phyloP scores from a whole-genome alignment of 225 moss, liverwort and hornwort species.

The Rhytidiadelphus loreus region DNA sequence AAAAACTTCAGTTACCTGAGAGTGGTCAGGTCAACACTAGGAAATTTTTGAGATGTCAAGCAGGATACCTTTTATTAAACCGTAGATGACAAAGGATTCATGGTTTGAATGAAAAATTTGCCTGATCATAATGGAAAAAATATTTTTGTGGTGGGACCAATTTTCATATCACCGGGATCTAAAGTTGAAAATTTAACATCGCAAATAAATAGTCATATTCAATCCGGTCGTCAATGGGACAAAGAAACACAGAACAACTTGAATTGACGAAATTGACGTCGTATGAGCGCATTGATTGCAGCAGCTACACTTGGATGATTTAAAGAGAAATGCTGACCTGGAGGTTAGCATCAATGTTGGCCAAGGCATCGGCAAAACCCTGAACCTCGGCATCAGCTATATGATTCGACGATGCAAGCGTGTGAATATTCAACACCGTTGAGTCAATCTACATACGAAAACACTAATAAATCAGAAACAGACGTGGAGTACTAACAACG shows the following conservation, averaged over 20 bases:
- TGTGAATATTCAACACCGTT: slow-evolving; percentile 21
- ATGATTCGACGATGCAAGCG: slow-evolving; percentile 6
- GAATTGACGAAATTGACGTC: not conserved
- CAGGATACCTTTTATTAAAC: not conserved
- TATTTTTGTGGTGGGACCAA: not conserved
- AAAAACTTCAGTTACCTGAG: not conserved
- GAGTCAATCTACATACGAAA: slow-evolving; percentile 13
- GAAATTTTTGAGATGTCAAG: not conserved
- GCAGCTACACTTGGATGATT: not conserved
- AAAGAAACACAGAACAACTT: not conserved
- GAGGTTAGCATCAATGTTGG: slow-evolving; percentile 11
- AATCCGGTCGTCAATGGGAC: not conserved
- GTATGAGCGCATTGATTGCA: not conserved
- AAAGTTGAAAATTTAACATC: not conserved
- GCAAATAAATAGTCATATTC: not conserved
- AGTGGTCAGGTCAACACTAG: not conserved
- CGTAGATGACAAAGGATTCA: not conserved
- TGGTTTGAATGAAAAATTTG: not conserved
- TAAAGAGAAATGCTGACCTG: slow-evolving; percentile 2
- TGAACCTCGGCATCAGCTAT: slow-evolving; percentile 8
- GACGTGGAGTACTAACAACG: not conserved
- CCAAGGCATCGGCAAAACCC: slow-evolving; percentile 12
- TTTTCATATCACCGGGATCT: not conserved
- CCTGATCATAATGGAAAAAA: not conserved
- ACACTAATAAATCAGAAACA: not conserved